phyloP scores from a whole-genome alignment of 176 grass and related monocot species.

The Triticum monococcum region DNA sequence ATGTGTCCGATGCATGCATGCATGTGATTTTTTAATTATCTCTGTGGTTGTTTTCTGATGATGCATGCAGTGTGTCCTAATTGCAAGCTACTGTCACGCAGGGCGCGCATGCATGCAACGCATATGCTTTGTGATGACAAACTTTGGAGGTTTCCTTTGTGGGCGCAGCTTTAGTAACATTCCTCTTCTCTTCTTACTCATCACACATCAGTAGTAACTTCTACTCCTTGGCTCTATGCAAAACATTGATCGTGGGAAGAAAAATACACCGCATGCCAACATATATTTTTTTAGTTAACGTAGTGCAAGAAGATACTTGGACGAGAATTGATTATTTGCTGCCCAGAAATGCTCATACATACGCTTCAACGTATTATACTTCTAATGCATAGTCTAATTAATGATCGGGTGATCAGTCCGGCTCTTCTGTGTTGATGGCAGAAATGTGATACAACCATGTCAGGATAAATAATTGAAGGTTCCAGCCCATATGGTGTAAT shows the following conservation, averaged over 20 bases:
- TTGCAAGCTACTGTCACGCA: conserved; percentile 35
- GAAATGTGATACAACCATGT: neutral
- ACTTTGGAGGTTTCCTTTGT: conserved; percentile 52
- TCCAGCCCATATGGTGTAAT: neutral
- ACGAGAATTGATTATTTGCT: neutral
- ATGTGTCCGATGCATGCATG: conserved; percentile 2
- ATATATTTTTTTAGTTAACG: no score
- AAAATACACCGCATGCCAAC: no score
- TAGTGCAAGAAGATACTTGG: no score
- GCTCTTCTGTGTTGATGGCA: neutral
- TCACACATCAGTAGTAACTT: neutral
- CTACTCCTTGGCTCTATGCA: neutral
- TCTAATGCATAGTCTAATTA: neutral
- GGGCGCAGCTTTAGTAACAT: conserved; percentile 35
- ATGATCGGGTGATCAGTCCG: neutral
- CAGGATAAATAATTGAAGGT: neutral
- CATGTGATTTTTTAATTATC: conserved; percentile 30
- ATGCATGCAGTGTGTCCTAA: conserved; percentile 27
- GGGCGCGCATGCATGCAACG: conserved; percentile 22
- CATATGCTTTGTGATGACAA: conserved; percentile 40
- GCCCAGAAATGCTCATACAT: neutral
- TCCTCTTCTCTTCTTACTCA: conserved; percentile 20
- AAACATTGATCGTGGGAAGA: no score
- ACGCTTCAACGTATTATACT: neutral
- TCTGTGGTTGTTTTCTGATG: conserved; percentile 37